Evolutionary conservation across 805 yeast species (phyloP), one percentile per base, ranked within the genome.

Genomic region (Wickerhamiella vanderwaltii): DNA sequence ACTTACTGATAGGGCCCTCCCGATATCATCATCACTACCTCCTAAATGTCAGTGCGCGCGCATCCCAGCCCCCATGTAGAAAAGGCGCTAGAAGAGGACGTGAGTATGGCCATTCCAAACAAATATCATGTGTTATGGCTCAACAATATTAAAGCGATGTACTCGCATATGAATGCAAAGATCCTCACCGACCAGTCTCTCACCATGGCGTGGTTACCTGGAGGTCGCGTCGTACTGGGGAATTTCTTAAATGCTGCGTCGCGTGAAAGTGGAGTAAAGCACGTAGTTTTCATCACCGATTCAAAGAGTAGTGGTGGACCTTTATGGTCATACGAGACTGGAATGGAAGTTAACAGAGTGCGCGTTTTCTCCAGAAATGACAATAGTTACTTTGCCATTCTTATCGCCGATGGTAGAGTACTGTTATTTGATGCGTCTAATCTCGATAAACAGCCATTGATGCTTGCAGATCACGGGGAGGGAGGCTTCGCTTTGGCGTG

Each of bases 401-500:
- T 18, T 13, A 31, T 9, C 23, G 18, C 9, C 12, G 12, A 6
- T 13, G n/a, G n/a, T n/a, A n/a, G 26, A 23, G 7, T 23, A 23
- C 26, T 7, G 11, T 7, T 7, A 23, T 7, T 7, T 23, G 7
- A 23, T 23, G 26, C 9, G 11, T 7, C 9, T 7, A 7, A 7
- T 11, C 26, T 23, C 26, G 26, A n/a, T 4, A 5, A 12, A 20
- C 9, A 16, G n/a, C 36, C 36, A 3, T 9, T 33, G 5, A 33
- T 20, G 9, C 19, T 33, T 18, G 13, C 18, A 6, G 15, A 3
- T 3, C 36, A 33, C 36, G 5, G 7, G 16, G 26, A 33, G 4
- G 22, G 22, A 16, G 36, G 26, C 18, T 33, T 33, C 26, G 36
- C 26, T 9, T 22, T 33, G 11, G 36, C 36, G 12, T 33, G 36